Percentiles rank a stretch among this genome's conserved stretches.
phyloP scores from a whole-genome alignment of 306 rosid species.

The Carpinus fangiana region DNA sequence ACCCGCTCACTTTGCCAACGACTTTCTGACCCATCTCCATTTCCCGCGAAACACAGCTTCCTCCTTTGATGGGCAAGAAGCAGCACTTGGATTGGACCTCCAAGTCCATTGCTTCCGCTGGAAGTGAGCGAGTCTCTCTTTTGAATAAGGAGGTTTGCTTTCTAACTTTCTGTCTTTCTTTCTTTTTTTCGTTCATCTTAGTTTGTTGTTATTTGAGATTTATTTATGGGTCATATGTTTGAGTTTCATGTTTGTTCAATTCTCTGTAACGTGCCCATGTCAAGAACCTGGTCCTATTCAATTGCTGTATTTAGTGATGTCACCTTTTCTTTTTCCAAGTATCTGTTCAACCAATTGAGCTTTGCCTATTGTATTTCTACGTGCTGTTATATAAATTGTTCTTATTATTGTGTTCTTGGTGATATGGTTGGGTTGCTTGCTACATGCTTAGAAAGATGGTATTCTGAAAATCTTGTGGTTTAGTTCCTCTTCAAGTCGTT shows the following conservation, averaged over 20 bases:
- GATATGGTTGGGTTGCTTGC: background rate
- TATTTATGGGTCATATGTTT: background rate
- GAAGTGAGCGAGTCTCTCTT: constrained; percentile 29
- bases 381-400: background rate
- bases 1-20: background rate
- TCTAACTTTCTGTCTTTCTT: background rate
- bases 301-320: background rate
- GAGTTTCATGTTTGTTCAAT: background rate
- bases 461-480: background rate
- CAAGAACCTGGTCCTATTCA: background rate
- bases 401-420: background rate
- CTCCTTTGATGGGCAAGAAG: constrained; percentile 28
- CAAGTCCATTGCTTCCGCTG: constrained; percentile 21
- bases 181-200: background rate
- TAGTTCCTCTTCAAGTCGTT: background rate
- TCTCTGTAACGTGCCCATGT: background rate
- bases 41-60: constrained; percentile 6
- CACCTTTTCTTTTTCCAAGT: background rate
- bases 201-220: background rate
- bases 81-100: constrained; percentile 27
- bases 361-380: background rate
- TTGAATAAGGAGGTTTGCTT: constrained; percentile 26
- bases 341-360: background rate
- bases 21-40: background rate
- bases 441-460: background rate